Conservation (phyloP, 129 eudicot species). For the Logfia minima region DNA sequence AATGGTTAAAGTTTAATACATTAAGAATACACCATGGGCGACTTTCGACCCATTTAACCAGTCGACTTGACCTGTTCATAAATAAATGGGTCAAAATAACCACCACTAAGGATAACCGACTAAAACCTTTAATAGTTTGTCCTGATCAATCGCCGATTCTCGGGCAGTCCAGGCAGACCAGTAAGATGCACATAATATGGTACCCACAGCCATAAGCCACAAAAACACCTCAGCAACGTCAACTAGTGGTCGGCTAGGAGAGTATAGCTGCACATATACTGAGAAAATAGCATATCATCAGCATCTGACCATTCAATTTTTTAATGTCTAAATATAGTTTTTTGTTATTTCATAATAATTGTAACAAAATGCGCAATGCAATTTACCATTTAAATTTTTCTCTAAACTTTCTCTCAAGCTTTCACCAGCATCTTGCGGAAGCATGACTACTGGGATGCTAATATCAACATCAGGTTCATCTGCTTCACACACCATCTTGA, state of each 20-base stretch:
- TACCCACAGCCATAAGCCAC: conserved; percentile 99
- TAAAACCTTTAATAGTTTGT: conserved; percentile 77
- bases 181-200: conserved; percentile 88
- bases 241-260: conserved; percentile 82
- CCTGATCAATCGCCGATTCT: conserved; percentile 89
- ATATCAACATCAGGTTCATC: conserved; percentile 59
- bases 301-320: not conserved
- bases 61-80: not conserved
- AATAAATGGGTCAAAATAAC: not conserved
- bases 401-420: conserved; percentile 41
- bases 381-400: conserved; percentile 62
- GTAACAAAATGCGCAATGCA: not conserved
- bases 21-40: not conserved
- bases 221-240: conserved; percentile 97
- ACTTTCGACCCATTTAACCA: not conserved
- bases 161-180: conserved; percentile 96
- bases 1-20: not conserved
- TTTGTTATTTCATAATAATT: not conserved
- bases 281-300: conserved; percentile 22
- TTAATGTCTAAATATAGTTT: not conserved
- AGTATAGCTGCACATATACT: conserved; percentile 90
- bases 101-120: not conserved
- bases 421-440: conserved; percentile 89
- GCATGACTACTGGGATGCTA: conserved; percentile 86
- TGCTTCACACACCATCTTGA: conserved; percentile 96